Base-by-base conservation (phyloP, 2,329 filamentous ascomycete genomes). In the Neofusicoccum cordaticola region DNA sequence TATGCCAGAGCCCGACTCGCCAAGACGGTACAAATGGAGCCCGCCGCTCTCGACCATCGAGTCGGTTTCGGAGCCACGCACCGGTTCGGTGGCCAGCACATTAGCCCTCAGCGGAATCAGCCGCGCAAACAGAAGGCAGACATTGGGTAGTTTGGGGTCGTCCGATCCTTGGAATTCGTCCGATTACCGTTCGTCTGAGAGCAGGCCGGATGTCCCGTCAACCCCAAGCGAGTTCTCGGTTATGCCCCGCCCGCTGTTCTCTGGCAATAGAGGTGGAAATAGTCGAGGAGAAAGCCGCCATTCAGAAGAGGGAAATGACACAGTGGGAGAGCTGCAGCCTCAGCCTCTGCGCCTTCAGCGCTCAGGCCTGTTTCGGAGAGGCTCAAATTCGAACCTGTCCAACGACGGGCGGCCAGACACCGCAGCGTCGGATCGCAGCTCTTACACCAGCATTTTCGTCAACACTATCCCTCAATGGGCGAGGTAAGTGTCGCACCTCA, bases 381-480 rank as follows among this genome's bases (percentile, higher is more conserved):
- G 35, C 71, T 61, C 56, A 12, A 60, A 60, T 8, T 48, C 39
- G n/a, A 60, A 60, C 42, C 39, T 51, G 48, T 63, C 47, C 39
- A 60, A 47, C 53, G 53, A 61, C 41, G 56, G 45, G 4, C 47
- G 41, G 47, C 66, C 60, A 15, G 60, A 53, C 13, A 60, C 64
- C 11, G 51, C 60, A 44, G 39, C 47, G 17, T 60, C 64, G 15
- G 56, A 57, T 15, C 62, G 62, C n/a, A 58, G 62, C 35, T 64
- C 62, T 19, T 64, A 64, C 44, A 50, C 76, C 2, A 73, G 68
- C 15, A 73, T 77, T 64, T 69, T 77, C 37, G 66, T 70, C 22
- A 77, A 70, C 65, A 75, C 69, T n/a, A 74, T 78, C 51, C 76
- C 76, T 37, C 71, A 72, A 48, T 78, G 76, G 76, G 75, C 76